Percentiles rank a stretch among this genome's conserved stretches.
These are phyloP conservation scores for Penicillium arizonense DNA, from an alignment of 495 filamentous ascomycete species.

Conservation along the genomic window DNA sequence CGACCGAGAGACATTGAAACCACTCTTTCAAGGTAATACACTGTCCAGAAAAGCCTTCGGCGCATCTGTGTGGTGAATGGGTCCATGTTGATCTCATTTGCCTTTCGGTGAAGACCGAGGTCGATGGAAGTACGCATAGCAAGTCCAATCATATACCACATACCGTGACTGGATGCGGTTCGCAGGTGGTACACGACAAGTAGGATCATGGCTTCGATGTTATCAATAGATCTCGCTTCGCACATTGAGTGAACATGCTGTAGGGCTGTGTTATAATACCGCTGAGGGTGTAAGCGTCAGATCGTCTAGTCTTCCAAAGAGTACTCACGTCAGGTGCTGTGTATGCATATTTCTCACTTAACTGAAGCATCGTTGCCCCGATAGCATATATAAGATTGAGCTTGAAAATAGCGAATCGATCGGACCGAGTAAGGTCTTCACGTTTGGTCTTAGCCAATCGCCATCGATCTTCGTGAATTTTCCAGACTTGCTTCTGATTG, in stretches of 20 bases:
- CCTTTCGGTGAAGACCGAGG: slow-evolving; percentile 50
- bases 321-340: slow-evolving; percentile 41
- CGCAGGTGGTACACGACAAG: slow-evolving; percentile 53
- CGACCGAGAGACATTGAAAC: slow-evolving; percentile 52
- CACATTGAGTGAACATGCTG: slow-evolving; percentile 51
- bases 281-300: slow-evolving; percentile 18
- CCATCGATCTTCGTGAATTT: slow-evolving; percentile 44
- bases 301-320: neutral
- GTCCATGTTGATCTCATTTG: slow-evolving; percentile 46
- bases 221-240: slow-evolving; percentile 49
- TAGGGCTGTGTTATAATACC: slow-evolving; percentile 48
- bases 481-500: slow-evolving; percentile 43
- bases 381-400: slow-evolving; percentile 54
- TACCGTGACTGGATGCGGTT: slow-evolving; percentile 49
- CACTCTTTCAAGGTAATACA: slow-evolving; percentile 51
- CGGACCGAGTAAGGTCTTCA: slow-evolving; percentile 34
- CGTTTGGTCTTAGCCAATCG: slow-evolving; percentile 39
- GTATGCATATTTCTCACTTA: slow-evolving; percentile 47
- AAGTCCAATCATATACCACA: slow-evolving; percentile 58
- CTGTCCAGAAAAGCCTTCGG: slow-evolving; percentile 52
- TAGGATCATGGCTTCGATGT: slow-evolving; percentile 56
- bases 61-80: slow-evolving; percentile 49
- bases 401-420: slow-evolving; percentile 51
- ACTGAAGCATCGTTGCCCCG: slow-evolving; percentile 46
- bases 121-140: slow-evolving; percentile 56